Evolutionary conservation across 23 red algal genomes (phyloP).

Genomic region (Gracilaria caudata): DNA sequence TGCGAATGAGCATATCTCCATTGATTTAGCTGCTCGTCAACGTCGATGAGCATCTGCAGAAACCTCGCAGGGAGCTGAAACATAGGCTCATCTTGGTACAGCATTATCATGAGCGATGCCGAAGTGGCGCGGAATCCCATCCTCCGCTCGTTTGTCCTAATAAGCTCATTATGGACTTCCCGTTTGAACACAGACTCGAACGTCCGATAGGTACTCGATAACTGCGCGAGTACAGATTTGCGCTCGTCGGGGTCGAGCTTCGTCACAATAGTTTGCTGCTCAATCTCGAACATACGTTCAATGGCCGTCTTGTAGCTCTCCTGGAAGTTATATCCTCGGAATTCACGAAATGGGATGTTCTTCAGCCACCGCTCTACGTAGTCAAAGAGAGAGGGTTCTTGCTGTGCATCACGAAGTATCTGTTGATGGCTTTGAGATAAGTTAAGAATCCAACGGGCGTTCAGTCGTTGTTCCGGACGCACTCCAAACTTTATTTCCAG

Average conservation of each 20-base stretch:
- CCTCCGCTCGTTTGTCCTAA: slow-evolving; percentile 59
- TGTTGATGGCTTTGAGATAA: slow-evolving; percentile 74
- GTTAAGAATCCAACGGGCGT: slow-evolving; percentile 78
- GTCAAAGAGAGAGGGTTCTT: slow-evolving; percentile 91
- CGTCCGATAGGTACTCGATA: slow-evolving; percentile 65
- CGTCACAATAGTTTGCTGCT: slow-evolving; percentile 70
- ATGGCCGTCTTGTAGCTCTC: slow-evolving; percentile 81
- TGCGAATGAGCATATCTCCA: slow-evolving; percentile 98
- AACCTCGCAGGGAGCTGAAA: slow-evolving; percentile 90
- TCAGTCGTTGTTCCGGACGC: slow-evolving; percentile 72
- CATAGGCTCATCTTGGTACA: slow-evolving; percentile 98
- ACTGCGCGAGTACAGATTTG: slow-evolving; percentile 56
- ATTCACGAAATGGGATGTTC: slow-evolving; percentile 94
- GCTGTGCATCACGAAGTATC: slow-evolving; percentile 73
- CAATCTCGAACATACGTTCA: slow-evolving; percentile 87
- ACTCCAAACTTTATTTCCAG: slow-evolving; percentile 96
- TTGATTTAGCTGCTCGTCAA: slow-evolving; percentile 94
- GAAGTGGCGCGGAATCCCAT: slow-evolving; percentile 92
- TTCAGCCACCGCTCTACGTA: slow-evolving; percentile 93
- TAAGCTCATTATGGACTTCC: slow-evolving; percentile 87
- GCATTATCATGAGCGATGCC: slow-evolving; percentile 94
- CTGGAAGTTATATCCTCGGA: slow-evolving; percentile 92
- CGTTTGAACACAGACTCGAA: slow-evolving; percentile 89
- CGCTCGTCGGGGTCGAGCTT: slow-evolving; percentile 63
- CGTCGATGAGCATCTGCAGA: slow-evolving; percentile 86